phyloP scores from a whole-genome alignment of 2,329 filamentous ascomycete species.

The Trichoderma hamatum region DNA sequence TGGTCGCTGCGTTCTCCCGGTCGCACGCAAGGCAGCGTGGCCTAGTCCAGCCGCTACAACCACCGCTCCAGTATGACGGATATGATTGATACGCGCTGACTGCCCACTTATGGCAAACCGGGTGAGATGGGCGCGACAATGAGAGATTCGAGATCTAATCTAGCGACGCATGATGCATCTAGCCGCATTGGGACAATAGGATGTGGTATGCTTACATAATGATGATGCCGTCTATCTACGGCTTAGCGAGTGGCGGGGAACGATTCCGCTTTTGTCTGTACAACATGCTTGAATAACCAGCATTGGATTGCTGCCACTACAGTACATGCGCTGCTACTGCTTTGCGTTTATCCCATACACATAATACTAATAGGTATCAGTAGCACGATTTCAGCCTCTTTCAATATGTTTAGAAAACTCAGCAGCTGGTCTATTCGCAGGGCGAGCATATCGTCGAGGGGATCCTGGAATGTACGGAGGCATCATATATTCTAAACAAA shows the following conservation, averaged over 20 bases:
- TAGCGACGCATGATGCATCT: neutral
- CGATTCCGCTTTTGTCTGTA: neutral
- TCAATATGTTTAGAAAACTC: too few species aligned
- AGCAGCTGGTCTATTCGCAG: too few species aligned
- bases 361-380: neutral
- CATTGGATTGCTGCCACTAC: neutral
- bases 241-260: neutral
- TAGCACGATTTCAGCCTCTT: too few species aligned
- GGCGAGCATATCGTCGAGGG: too few species aligned
- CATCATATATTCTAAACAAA: too few species aligned
- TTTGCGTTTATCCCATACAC: neutral
- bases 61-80: neutral
- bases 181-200: neutral
- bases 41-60: neutral
- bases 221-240: neutral
- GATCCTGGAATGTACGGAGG: too few species aligned
- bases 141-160: slow-evolving; percentile 2
- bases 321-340: neutral
- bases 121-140: neutral
- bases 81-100: neutral
- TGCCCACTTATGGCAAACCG: neutral
- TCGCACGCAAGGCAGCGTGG: slow-evolving; percentile 1
- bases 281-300: neutral
- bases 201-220: neutral
- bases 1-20: neutral